Evolutionary conservation across 2,329 filamentous ascomycete species (phyloP).

Genomic region (Claviceps sp.): DNA sequence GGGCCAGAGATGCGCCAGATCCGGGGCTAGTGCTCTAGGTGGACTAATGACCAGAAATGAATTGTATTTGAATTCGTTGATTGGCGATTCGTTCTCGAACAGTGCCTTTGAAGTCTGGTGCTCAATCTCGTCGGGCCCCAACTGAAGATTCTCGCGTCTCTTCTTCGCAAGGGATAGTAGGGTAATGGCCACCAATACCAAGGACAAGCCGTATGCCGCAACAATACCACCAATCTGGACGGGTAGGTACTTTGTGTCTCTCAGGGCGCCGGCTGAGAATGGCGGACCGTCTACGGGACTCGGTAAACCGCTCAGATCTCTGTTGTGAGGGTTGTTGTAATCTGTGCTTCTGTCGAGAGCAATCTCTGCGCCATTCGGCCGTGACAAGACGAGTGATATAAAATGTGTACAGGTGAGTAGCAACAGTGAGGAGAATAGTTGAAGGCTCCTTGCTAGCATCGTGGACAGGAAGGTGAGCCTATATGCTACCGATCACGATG

Average conservation of each 20-base stretch:
- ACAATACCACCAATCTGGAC: conserved; percentile 74
- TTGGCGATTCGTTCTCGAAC: conserved; percentile 12
- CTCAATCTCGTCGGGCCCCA: conserved; percentile 39
- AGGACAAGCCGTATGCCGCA: conserved; percentile 66
- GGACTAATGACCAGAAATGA: not conserved
- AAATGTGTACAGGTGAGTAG: conserved; percentile 16
- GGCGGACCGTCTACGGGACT: conserved; percentile 47
- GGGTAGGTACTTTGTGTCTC: conserved; percentile 55
- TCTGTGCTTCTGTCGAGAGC: conserved; percentile 9
- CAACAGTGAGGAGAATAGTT: conserved; percentile 11
- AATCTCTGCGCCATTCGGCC: conserved; percentile 3
- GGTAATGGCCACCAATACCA: conserved; percentile 57
- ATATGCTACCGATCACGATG: conserved; percentile 19
- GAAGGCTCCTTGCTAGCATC: conserved; percentile 25
- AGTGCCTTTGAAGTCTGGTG: conserved; percentile 19
- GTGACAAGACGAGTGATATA: conserved; percentile 15
- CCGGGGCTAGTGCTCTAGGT: conserved; percentile 17
- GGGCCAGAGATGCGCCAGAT: conserved; percentile 39
- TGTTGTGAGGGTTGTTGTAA: conserved; percentile 25
- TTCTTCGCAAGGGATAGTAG: conserved; percentile 47
- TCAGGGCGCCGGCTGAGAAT: conserved; percentile 42
- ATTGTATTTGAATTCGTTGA: not conserved
- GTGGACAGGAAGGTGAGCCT: conserved; percentile 19
- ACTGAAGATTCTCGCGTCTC: conserved; percentile 36
- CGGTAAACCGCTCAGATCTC: conserved; percentile 34